Evolutionary conservation across 2,329 filamentous ascomycete species (phyloP).

Genomic region (Endothia cerciana): DNA sequence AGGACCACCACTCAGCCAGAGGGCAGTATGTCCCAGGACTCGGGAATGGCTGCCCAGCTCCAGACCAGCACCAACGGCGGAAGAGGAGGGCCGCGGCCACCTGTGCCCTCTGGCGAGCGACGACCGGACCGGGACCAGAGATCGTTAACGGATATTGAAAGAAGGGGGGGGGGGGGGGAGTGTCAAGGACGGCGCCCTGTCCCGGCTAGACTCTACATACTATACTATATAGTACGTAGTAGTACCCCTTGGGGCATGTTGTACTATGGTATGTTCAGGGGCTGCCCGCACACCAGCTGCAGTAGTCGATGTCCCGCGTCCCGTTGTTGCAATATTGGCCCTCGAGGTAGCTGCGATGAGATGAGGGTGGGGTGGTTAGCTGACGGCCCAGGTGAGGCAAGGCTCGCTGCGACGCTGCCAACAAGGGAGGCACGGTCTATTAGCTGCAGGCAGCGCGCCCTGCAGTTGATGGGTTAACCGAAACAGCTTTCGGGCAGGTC

Average conservation of each 20-base stretch:
- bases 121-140: background rate
- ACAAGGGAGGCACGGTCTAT: background rate
- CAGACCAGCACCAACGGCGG: background rate
- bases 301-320: background rate
- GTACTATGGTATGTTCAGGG: too few species aligned
- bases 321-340: background rate
- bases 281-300: too few species aligned
- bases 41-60: background rate
- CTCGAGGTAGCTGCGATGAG: background rate
- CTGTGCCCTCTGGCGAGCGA: background rate
- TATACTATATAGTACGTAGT: too few species aligned
- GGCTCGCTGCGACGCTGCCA: background rate
- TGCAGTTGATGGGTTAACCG: too few species aligned
- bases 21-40: too few species aligned
- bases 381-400: background rate
- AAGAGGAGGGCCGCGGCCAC: background rate
- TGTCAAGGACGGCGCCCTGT: background rate
- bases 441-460: background rate
- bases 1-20: too few species aligned
- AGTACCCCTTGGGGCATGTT: too few species aligned
- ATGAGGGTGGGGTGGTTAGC: background rate
- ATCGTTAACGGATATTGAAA: too few species aligned
- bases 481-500: too few species aligned
- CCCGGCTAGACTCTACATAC: background rate
- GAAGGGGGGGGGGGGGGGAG: too few species aligned